These are phyloP conservation scores for Pisolithus marmoratus DNA, from an alignment of 768 basidiomycete genomes.

Conservation along the genomic window DNA sequence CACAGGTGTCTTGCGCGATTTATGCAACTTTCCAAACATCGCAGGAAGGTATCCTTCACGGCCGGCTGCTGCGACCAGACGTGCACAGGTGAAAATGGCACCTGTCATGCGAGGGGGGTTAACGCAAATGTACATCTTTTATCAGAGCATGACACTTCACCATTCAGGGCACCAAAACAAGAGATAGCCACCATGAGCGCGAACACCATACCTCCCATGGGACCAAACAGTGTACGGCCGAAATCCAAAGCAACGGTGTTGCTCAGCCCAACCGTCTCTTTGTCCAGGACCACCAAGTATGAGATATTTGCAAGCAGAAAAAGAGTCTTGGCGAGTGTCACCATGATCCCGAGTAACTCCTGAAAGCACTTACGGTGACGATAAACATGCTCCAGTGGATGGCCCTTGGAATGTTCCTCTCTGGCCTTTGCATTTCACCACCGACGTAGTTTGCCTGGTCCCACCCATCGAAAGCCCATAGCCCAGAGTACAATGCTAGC, in stretches of 20 bases:
- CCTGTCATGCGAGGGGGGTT: constrained; percentile 33
- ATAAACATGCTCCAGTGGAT: constrained; percentile 88
- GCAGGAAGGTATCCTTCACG: constrained; percentile 83
- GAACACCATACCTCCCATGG: constrained; percentile 81
- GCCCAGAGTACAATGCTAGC: constrained; percentile 88
- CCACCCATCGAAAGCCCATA: constrained; percentile 98
- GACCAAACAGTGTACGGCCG: constrained; percentile 80
- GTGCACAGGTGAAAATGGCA: constrained; percentile 69
- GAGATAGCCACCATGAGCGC: constrained; percentile 90
- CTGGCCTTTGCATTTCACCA: constrained; percentile 78
- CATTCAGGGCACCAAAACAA: constrained; percentile 92
- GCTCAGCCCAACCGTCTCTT: constrained; percentile 65
- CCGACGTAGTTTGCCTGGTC: constrained; percentile 90
- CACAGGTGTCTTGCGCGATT: constrained; percentile 73
- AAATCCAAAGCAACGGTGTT: constrained; percentile 92
- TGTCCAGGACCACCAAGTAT: constrained; percentile 92
- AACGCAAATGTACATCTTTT: background rate
- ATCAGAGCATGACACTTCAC: constrained; percentile 30
- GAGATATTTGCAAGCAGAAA: constrained; percentile 82
- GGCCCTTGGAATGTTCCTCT: constrained; percentile 81
- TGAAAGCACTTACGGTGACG: constrained; percentile 52
- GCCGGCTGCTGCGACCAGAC: constrained; percentile 84
- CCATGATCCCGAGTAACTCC: constrained; percentile 2
- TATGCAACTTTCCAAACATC: constrained; percentile 74
- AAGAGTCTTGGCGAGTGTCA: constrained; percentile 41